These are phyloP conservation scores for Leishmania major DNA, from an alignment of 208 protist genomes.

Conservation along the genomic window DNA sequence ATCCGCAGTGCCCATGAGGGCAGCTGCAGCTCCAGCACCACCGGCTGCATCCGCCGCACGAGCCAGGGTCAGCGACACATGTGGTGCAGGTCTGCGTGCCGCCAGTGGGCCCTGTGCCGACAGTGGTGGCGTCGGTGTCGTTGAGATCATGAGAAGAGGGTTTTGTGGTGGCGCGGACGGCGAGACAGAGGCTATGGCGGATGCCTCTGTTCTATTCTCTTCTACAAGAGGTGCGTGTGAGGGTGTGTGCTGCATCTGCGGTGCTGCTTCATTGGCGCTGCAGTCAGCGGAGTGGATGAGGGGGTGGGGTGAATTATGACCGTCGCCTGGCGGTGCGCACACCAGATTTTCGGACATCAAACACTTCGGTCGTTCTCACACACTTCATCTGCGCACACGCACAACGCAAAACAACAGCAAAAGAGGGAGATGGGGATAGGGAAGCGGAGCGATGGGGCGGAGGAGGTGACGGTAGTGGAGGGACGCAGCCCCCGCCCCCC, in stretches of 20 bases:
- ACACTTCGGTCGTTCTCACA: background rate
- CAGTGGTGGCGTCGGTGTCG: conserved; percentile 5
- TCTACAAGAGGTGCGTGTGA: background rate
- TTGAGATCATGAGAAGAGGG: background rate
- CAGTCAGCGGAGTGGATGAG: background rate
- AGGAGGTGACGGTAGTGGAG: background rate
- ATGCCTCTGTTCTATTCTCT: background rate
- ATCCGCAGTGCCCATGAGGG: background rate
- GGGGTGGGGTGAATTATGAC: background rate
- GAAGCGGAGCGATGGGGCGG: background rate
- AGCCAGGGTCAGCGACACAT: background rate
- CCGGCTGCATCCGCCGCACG: background rate
- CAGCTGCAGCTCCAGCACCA: background rate
- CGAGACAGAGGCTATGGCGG: background rate
- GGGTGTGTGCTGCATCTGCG: background rate
- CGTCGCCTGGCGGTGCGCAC: background rate
- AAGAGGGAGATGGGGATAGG: background rate
- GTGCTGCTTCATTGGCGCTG: background rate
- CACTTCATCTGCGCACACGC: background rate
- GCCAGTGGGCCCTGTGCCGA: conserved; percentile 2
- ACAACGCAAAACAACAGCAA: background rate
- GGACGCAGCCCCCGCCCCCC: background rate
- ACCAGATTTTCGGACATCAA: background rate
- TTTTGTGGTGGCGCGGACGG: background rate
- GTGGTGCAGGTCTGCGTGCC: background rate